Evolutionary conservation across 1,284 basidiomycete genomes (phyloP), one percentile per base, ranked within the genome.

Genomic region (Pseudozyma hubeiensis): DNA sequence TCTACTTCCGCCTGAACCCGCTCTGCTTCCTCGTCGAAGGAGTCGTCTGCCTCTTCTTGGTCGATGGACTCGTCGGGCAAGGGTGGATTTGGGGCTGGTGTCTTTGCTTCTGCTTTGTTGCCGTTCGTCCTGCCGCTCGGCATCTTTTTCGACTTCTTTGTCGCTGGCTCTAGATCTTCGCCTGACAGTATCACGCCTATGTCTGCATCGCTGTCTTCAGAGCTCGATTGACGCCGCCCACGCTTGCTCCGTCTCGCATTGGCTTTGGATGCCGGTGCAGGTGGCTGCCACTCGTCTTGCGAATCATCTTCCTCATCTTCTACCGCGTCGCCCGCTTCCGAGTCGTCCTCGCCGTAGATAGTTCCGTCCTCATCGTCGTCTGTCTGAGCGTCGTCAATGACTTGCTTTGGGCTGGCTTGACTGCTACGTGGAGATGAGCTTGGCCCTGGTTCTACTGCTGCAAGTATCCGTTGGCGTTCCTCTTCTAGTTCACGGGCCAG

Each of bases 231-330:
- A 5, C 39, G 44, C n/a, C 62, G 44, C 5, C 48, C 31, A 29
- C 62, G 56, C 24, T 74, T 69, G 33, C 50, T 54, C 8, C 53
- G 46, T 7, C 69, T 16, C 9, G 44, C 41, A 0, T 60, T 49
- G 0, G 60, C 19, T 33, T 46, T 46, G 8, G 43, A 37, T 4
- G 56, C 49, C n/a, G 53, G 62, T 35, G 44, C 41, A 29, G 62
- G 56, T 9, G 74, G 74, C n/a, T 56, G 64, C 70, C 75, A 74
- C 51, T 75, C 73, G 51, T 74, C 76, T 33, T 50, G 65, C 9
- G 65, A 64, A 35, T 74, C 62, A 13, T 62, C 65, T 5, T 51
- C 51, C 16, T 47, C 53, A 13, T 64, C 53, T 17, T 41, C 49
- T 5, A 34, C 44, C 5, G 30, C 49, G 4, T n/a, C 37, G 29